A percentile compares a stretch with the other conserved stretches of the same genome.
phyloP scores from a whole-genome alignment of 75 land plant species.

The Selaginella moellendorffii region DNA sequence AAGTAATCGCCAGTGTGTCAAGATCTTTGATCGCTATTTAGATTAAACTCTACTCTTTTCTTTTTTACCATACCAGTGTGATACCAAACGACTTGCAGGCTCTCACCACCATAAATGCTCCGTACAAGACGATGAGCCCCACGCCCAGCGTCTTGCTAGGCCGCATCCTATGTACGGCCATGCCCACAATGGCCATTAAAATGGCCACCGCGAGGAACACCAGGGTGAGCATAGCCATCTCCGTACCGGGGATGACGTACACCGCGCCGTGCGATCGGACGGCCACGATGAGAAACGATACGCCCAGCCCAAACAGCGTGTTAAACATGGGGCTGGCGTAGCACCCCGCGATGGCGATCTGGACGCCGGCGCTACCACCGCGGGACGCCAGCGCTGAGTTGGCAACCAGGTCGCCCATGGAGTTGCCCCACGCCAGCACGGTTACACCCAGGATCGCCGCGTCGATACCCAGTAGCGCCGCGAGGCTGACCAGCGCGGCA shows the following conservation, averaged over 20 bases:
- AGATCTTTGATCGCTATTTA: no score
- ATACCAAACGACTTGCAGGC: background rate
- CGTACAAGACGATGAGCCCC: background rate
- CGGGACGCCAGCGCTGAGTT: background rate
- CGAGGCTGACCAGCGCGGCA: conserved; percentile 7
- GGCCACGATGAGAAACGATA: background rate
- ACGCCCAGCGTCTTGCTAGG: background rate
- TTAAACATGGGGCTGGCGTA: conserved; percentile 3
- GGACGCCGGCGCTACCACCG: background rate
- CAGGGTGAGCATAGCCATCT: background rate
- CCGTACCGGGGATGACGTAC: background rate
- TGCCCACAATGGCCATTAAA: background rate
- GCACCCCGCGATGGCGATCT: conserved; percentile 4
- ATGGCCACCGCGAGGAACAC: background rate
- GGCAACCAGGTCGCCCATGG: conserved; percentile 3
- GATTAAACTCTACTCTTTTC: no score
- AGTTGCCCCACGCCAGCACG: conserved; percentile 7
- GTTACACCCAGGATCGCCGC: conserved; percentile 1
- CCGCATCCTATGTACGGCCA: background rate
- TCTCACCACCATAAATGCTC: background rate
- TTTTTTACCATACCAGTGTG: background rate
- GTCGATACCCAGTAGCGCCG: background rate
- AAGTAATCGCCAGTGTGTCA: no score
- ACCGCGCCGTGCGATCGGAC: background rate
- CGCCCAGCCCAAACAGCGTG: background rate